Base-by-base conservation (phyloP, 345 rosid species). In the Brassica cretica region DNA sequence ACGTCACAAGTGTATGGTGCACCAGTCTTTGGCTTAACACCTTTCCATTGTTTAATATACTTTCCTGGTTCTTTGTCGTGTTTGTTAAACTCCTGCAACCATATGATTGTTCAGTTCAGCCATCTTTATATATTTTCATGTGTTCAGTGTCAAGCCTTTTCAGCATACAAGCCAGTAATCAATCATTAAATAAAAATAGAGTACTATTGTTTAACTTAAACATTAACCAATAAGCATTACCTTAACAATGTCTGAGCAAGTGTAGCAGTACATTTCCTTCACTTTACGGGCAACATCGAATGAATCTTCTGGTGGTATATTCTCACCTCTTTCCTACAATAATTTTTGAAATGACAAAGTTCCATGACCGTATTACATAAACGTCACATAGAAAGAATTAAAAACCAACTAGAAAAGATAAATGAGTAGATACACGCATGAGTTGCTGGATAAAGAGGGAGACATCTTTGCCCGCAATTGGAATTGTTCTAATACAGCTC, bases 161-260 rank as follows among this genome's bases (percentile, higher is more conserved):
- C 72, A 80, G 67, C 71, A 63, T 46, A 79, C 21, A 68, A n/a
- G 27, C 44, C 32, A 66, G 70, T 55, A 18, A 69, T 63, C 4
- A 59, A 55, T n/a, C 71, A 69, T 60, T 56, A 0, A 10, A 15
- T 4, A 8, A 37, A 1, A 55, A 39, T 8, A 39, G 12, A 39
- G 12, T 19, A 30, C 39, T 29, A 29, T 18, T 30, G 11, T 24
- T 5, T 33, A 49, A 79, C 39, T 62, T 61, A 10, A 44, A 60
- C 64, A 72, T 46, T 68, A 29, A 51, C 55, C 64, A 63, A 39
- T 15, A 76, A 61, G 76, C 71, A 59, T 68, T 61, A 94, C 99
- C 97, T 95, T 95, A 83, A 95, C 98, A 5, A 95, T 93, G 83
- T 95, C 99, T 58, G 98, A 91, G 79, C 91, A 83, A 44, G 99